These are phyloP conservation scores for Yueomyces sinensis DNA, from an alignment of 805 yeast species.

Conservation along the genomic window DNA sequence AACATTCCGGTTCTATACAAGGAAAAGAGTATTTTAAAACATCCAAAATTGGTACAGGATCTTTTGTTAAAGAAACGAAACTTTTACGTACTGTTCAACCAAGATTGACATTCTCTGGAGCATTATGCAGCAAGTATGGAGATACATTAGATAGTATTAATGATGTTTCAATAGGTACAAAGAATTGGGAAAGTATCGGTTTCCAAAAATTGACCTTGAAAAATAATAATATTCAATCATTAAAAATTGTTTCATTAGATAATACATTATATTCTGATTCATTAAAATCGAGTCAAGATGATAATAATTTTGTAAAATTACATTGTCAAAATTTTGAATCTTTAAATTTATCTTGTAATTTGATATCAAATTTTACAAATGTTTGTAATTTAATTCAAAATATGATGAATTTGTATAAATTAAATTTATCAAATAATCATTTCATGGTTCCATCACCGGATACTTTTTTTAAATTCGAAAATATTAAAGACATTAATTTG, in stretches of 20 bases:
- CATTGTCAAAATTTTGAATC: constrained; percentile 15
- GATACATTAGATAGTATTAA: constrained; percentile 18
- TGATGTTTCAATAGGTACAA: constrained; percentile 38
- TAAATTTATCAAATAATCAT: constrained; percentile 45
- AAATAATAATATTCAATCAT: constrained; percentile 32
- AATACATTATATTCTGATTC: neutral
- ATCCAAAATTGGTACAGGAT: constrained; percentile 8
- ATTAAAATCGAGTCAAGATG: neutral
- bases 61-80: constrained; percentile 11
- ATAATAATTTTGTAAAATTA: neutral
- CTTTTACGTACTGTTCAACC: constrained; percentile 24
- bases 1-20: constrained; percentile 48
- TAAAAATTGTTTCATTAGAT: constrained; percentile 36
- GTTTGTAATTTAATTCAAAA: constrained; percentile 26
- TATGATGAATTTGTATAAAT: constrained; percentile 26
- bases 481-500: constrained; percentile 10
- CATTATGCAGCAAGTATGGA: constrained; percentile 38
- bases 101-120: constrained; percentile 29
- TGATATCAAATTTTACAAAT: constrained; percentile 30
- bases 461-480: constrained; percentile 1
- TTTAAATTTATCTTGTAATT: constrained; percentile 50
- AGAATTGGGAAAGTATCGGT: constrained; percentile 50
- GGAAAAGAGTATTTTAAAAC: constrained; percentile 43
- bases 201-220: constrained; percentile 40
- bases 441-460: constrained; percentile 15